A percentile compares a stretch with the other conserved stretches of the same genome.
Conservation (phyloP, 257 asterid genomes). For the Leonotis leonurus region DNA sequence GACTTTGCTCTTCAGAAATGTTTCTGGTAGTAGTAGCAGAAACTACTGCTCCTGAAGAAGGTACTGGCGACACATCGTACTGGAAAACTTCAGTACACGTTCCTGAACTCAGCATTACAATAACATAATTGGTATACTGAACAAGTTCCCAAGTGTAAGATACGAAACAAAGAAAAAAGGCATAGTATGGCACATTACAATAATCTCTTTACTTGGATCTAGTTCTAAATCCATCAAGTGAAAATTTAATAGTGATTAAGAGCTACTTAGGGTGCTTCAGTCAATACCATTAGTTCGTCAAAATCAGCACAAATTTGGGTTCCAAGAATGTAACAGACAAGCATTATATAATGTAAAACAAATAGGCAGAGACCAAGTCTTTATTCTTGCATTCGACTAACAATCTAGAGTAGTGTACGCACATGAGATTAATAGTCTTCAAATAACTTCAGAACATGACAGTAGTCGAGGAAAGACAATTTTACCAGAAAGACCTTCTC, state of each 20-base stretch:
- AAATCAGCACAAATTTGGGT: background rate
- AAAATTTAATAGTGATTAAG: background rate
- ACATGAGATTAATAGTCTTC: background rate
- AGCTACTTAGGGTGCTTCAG: background rate
- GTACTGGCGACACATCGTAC: conserved; percentile 59
- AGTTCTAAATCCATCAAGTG: background rate
- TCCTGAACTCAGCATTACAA: conserved; percentile 61
- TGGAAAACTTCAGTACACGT: conserved; percentile 90
- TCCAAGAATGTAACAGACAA: background rate
- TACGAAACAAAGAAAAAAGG: background rate
- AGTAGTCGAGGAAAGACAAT: background rate
- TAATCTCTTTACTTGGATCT: background rate
- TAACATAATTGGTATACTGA: background rate
- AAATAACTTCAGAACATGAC: background rate
- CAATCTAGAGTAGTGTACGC: background rate
- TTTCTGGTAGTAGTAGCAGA: conserved; percentile 42
- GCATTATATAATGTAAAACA: background rate
- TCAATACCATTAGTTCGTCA: background rate
- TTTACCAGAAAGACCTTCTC: conserved; percentile 83
- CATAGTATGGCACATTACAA: background rate
- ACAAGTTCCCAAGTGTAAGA: background rate
- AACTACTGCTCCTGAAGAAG: conserved; percentile 55
- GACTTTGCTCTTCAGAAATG: conserved; percentile 30
- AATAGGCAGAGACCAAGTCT: background rate
- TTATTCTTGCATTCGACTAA: background rate